These are phyloP conservation scores for Pseudocercospora musae DNA, from an alignment of 2,329 filamentous ascomycete species.

Conservation along the genomic window DNA sequence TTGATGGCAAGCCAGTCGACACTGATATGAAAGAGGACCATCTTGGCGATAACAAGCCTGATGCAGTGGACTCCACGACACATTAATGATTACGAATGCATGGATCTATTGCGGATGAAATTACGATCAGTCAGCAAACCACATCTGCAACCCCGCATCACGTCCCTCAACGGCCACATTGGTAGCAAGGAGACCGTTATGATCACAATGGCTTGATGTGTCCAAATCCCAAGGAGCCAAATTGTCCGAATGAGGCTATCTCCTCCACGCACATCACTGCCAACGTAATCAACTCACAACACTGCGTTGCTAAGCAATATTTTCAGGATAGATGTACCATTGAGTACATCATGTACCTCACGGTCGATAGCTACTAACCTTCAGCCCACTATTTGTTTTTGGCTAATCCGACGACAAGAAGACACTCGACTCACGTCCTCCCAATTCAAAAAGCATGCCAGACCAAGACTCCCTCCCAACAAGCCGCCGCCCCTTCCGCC, in stretches of 20 bases:
- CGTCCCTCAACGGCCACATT: background rate
- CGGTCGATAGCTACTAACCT: no score
- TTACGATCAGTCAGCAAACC: background rate
- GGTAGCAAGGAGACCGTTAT: background rate
- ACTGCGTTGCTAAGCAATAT: no score
- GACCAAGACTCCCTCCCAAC: background rate
- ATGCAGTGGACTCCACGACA: constrained; percentile 6
- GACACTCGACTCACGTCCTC: no score
- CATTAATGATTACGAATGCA: background rate
- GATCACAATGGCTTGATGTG: background rate
- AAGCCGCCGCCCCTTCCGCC: constrained; percentile 32
- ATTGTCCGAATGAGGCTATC: no score
- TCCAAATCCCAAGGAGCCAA: background rate
- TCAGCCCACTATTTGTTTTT: no score
- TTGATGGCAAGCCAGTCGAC: constrained; percentile 23
- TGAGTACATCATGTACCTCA: no score
- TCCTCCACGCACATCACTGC: no score
- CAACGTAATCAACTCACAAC: no score
- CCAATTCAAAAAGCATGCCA: no score
- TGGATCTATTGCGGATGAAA: background rate
- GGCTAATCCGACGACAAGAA: no score
- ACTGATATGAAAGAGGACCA: constrained; percentile 10
- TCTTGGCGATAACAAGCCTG: constrained; percentile 5
- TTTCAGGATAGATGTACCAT: no score
- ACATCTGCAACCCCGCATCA: background rate